Percentiles rank a stretch among this genome's conserved stretches.
phyloP scores from a whole-genome alignment of 441 rosid species.

The Viola pubescens region DNA sequence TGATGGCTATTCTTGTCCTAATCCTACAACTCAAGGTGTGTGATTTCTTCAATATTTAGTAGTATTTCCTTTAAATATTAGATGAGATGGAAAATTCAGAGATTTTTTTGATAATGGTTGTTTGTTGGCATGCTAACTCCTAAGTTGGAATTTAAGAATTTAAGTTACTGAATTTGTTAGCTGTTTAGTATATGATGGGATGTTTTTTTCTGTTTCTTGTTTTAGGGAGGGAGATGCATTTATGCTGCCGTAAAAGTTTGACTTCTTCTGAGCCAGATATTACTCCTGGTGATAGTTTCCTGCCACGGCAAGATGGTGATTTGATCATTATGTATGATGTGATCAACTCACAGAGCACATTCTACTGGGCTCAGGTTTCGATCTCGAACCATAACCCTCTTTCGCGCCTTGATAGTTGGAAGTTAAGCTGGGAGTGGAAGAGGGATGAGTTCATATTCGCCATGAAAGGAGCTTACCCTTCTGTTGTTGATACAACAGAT shows the following conservation, averaged over 20 bases:
- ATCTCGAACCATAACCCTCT: slow-evolving; percentile 67
- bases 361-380: slow-evolving; percentile 66
- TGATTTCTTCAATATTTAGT: not conserved
- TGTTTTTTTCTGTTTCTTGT: not conserved
- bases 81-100: not conserved
- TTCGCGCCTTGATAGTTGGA: slow-evolving; percentile 84
- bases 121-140: not conserved
- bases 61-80: no score
- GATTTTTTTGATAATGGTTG: not conserved
- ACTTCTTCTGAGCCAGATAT: slow-evolving; percentile 26
- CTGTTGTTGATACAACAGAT: slow-evolving; percentile 45
- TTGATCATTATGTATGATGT: slow-evolving; percentile 89
- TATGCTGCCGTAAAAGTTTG: slow-evolving; percentile 49
- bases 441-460: slow-evolving; percentile 54
- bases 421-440: slow-evolving; percentile 83
- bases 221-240: slow-evolving; percentile 50
- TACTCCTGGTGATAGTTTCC: slow-evolving; percentile 31
- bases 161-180: no score
- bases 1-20: slow-evolving; percentile 59
- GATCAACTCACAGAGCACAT: slow-evolving; percentile 35
- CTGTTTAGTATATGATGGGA: not conserved
- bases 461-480: slow-evolving; percentile 82
- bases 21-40: slow-evolving; percentile 45
- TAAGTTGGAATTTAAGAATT: no score
- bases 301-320: slow-evolving; percentile 64